phyloP scores from a whole-genome alignment of 306 rosid species.

The Lotus japonicus region DNA sequence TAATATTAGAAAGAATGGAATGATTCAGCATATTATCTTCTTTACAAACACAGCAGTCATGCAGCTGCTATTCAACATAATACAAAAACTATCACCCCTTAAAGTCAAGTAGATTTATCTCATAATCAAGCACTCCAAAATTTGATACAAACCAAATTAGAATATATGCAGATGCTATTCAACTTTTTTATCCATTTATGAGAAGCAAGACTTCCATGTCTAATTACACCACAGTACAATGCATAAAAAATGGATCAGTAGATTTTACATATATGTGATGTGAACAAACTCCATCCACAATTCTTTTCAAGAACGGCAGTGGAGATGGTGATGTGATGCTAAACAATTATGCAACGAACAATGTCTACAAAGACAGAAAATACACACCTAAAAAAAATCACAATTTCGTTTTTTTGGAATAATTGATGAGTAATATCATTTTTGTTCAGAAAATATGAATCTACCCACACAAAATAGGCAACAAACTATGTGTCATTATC shows the following conservation, averaged over 20 bases:
- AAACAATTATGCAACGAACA: neutral
- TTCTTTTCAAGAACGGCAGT: neutral
- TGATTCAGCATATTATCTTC: neutral
- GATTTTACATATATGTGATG: too few species aligned
- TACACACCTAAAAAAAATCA: neutral
- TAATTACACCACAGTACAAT: too few species aligned
- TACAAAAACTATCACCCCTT: too few species aligned
- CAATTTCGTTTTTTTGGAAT: neutral
- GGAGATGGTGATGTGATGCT: neutral
- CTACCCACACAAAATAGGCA: neutral
- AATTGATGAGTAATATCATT: neutral
- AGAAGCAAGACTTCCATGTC: too few species aligned
- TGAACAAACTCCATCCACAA: too few species aligned
- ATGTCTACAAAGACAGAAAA: slow-evolving; percentile 1
- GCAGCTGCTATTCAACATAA: too few species aligned
- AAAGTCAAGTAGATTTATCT: neutral
- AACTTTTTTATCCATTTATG: too few species aligned
- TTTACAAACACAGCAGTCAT: too few species aligned
- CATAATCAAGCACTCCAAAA: too few species aligned
- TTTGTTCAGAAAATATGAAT: neutral
- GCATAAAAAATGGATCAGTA: too few species aligned
- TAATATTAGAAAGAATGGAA: slow-evolving; percentile 17
- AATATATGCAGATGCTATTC: too few species aligned
- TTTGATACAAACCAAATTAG: too few species aligned
- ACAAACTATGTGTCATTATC: neutral